phyloP scores from a whole-genome alignment of 129 eudicot species.

The Escallonia herrerae region DNA sequence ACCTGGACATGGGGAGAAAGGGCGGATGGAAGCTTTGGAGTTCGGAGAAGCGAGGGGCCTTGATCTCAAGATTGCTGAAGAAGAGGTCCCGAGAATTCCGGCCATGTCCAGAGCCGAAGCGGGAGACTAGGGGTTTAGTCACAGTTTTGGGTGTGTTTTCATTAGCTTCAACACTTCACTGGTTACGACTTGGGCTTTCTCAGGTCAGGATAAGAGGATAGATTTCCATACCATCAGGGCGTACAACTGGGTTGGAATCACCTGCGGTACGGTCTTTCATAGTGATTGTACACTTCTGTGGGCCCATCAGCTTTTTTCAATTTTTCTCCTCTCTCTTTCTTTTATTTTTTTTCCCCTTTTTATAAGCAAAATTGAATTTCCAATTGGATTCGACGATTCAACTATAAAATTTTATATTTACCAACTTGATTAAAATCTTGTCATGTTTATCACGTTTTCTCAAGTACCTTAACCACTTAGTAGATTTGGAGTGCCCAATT shows the following conservation, averaged over 20 bases:
- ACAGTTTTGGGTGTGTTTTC: background rate
- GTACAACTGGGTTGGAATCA: background rate
- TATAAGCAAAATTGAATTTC: no score
- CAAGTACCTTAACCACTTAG: no score
- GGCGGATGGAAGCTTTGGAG: constrained; percentile 25
- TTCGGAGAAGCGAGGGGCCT: constrained; percentile 27
- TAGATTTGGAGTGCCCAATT: no score
- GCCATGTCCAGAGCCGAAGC: constrained; percentile 29
- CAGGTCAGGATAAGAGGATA: constrained; percentile 38
- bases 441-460: no score
- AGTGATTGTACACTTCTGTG: no score
- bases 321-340: background rate
- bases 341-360: background rate
- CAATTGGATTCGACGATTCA: no score
- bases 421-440: no score
- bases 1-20: constrained; percentile 43
- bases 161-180: background rate
- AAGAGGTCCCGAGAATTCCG: constrained; percentile 41
- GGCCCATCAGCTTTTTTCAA: background rate
- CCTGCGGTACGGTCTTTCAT: background rate
- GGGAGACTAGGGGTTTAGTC: background rate
- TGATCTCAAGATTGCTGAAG: constrained; percentile 34
- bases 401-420: no score
- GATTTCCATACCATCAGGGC: constrained; percentile 23
- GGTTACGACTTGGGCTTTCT: background rate